A percentile compares a stretch with the other conserved stretches of the same genome.
These are phyloP conservation scores for Zygoascus ofunaensis DNA, from an alignment of 805 yeast species.

Conservation along the genomic window DNA sequence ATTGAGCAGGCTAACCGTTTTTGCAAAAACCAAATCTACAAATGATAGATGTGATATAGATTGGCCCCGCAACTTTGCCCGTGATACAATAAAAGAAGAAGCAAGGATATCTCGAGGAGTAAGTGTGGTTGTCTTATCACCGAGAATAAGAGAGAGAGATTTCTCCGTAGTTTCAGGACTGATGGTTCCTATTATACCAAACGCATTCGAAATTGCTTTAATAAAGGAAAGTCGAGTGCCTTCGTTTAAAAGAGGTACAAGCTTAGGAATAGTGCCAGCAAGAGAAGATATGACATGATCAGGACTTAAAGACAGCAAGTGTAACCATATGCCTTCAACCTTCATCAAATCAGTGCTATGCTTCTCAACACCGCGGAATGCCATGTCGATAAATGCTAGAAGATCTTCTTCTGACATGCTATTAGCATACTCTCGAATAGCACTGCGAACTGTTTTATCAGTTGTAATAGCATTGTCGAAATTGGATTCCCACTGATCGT, in stretches of 20 bases:
- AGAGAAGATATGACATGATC: conserved; percentile 9
- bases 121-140: not conserved
- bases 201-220: conserved; percentile 33
- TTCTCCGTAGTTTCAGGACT: not conserved
- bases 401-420: conserved; percentile 4
- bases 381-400: conserved; percentile 24
- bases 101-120: conserved; percentile 25
- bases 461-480: conserved; percentile 58
- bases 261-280: not conserved
- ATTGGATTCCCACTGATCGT: conserved; percentile 66
- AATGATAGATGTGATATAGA: conserved; percentile 13
- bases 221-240: conserved; percentile 12
- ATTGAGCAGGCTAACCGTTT: not conserved
- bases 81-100: conserved; percentile 39
- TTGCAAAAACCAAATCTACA: not conserved
- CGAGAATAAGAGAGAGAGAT: not conserved
- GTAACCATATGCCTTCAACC: conserved; percentile 13
- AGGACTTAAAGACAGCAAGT: conserved; percentile 17
- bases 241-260: conserved; percentile 1
- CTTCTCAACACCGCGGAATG: conserved; percentile 29
- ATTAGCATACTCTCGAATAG: conserved; percentile 21
- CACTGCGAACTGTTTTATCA: conserved; percentile 43
- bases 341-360: conserved; percentile 6
- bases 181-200: conserved; percentile 31
- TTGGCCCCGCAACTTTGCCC: conserved; percentile 21